A percentile compares a stretch with the other conserved stretches of the same genome.
Conservation (phyloP, 2,329 filamentous ascomycete genomes). For the Myriangium duriaei region DNA sequence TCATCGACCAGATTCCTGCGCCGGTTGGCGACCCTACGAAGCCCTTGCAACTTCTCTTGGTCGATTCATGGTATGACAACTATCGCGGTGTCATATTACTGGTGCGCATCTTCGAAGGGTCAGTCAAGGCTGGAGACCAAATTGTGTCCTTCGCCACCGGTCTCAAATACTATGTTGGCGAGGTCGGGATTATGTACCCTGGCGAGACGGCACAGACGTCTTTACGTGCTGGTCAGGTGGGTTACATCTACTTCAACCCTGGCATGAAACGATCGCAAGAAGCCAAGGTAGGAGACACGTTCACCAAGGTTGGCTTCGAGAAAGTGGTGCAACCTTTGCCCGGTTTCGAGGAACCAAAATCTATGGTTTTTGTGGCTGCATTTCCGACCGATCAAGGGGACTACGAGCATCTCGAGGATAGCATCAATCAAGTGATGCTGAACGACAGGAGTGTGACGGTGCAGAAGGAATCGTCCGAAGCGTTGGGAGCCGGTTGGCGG, state of each 20-base stretch:
- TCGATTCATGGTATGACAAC: slow-evolving; percentile 97
- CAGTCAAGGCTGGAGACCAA: slow-evolving; percentile 68
- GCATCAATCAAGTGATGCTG: slow-evolving; percentile 82
- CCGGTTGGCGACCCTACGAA: slow-evolving; percentile 61
- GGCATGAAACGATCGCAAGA: slow-evolving; percentile 97
- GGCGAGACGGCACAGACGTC: slow-evolving; percentile 67
- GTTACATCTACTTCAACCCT: slow-evolving; percentile 94
- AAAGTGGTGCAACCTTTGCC: slow-evolving; percentile 66
- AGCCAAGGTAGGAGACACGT: slow-evolving; percentile 91
- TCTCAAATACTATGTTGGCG: slow-evolving; percentile 81
- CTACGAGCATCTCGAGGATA: slow-evolving; percentile 78
- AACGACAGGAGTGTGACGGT: slow-evolving; percentile 93
- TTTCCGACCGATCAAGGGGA: slow-evolving; percentile 88
- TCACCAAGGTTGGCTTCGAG: slow-evolving; percentile 69
- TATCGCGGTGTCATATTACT: slow-evolving; percentile 89
- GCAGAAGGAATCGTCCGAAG: slow-evolving; percentile 88
- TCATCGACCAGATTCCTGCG: slow-evolving; percentile 73
- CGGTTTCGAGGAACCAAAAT: slow-evolving; percentile 92
- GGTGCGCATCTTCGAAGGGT: slow-evolving; percentile 82
- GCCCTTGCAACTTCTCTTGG: slow-evolving; percentile 71
- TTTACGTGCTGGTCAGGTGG: slow-evolving; percentile 83
- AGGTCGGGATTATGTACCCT: slow-evolving; percentile 95
- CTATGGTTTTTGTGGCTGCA: slow-evolving; percentile 97
- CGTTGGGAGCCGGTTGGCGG: slow-evolving; percentile 84
- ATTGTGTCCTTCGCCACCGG: slow-evolving; percentile 82